A percentile compares a stretch with the other conserved stretches of the same genome.
phyloP scores from a whole-genome alignment of 805 yeast species.

The Cyberlindnera euphorbiiphila region DNA sequence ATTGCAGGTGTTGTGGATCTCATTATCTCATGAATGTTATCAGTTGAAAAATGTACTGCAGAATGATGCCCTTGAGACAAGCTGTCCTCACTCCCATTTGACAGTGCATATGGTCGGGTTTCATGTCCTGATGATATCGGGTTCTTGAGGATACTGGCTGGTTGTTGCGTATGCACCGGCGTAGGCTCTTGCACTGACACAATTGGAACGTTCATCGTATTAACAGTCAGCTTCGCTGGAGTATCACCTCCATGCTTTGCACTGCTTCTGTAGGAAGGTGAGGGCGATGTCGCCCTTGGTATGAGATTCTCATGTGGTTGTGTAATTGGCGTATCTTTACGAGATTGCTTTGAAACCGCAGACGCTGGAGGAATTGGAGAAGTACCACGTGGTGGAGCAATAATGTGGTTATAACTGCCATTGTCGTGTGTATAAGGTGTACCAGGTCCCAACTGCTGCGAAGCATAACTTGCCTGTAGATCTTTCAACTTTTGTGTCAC shows the following conservation, averaged over 20 bases:
- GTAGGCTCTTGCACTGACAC: conserved; percentile 13
- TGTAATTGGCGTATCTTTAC: conserved; percentile 9
- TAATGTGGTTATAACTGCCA: conserved; percentile 8
- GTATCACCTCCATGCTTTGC: neutral
- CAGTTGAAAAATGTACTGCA: neutral
- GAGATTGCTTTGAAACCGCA: neutral
- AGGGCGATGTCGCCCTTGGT: conserved; percentile 12
- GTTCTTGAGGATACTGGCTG: neutral
- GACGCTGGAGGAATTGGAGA: neutral
- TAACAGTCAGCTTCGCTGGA: conserved; percentile 2
- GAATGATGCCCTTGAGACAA: too few species aligned
- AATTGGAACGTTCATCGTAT: conserved; percentile 5
- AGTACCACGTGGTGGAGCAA: too few species aligned
- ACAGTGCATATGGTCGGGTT: too few species aligned
- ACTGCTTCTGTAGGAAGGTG: neutral
- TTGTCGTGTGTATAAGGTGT: conserved; percentile 11
- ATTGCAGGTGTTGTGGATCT: conserved; percentile 23
- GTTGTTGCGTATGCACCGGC: conserved; percentile 5
- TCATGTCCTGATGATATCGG: neutral
- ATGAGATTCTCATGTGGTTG: conserved; percentile 11
- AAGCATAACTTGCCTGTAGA: conserved; percentile 10
- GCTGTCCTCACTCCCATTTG: too few species aligned
- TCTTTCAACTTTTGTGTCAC: conserved; percentile 23
- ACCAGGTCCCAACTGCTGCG: neutral
- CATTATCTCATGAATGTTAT: conserved; percentile 1